These are phyloP conservation scores for Yarrowia divulgata DNA, from an alignment of 805 yeast species.

Conservation along the genomic window DNA sequence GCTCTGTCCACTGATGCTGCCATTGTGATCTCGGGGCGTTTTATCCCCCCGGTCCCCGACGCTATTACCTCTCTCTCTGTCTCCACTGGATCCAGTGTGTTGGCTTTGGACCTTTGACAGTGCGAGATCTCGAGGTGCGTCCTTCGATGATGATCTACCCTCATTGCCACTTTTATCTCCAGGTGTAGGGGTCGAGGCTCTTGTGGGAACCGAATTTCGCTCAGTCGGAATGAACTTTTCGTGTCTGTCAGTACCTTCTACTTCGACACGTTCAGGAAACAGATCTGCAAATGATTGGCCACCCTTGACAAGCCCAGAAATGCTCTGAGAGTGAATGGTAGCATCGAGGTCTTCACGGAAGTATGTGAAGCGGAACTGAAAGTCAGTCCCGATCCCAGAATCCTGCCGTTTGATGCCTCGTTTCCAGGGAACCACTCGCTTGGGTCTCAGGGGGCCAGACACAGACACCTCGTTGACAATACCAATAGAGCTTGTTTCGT, in stretches of 20 bases:
- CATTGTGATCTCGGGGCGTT: slow-evolving; percentile 14
- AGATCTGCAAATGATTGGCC: slow-evolving; percentile 68
- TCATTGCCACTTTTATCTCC: slow-evolving; percentile 25
- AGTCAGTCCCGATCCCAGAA: slow-evolving; percentile 40
- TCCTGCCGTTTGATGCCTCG: slow-evolving; percentile 38
- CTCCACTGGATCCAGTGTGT: slow-evolving; percentile 23
- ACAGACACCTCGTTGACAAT: slow-evolving; percentile 53
- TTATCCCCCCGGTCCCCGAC: slow-evolving; percentile 12
- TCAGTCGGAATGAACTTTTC: slow-evolving; percentile 38
- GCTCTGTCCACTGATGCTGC: slow-evolving; percentile 22
- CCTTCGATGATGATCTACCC: slow-evolving; percentile 9
- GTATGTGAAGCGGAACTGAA: slow-evolving; percentile 80
- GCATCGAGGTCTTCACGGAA: slow-evolving; percentile 87
- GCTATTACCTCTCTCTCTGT: slow-evolving; percentile 23
- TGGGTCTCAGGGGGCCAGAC: slow-evolving; percentile 76
- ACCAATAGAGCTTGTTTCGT: slow-evolving; percentile 31
- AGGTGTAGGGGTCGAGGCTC: slow-evolving; percentile 36
- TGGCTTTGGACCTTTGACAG: slow-evolving; percentile 20
- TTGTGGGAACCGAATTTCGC: slow-evolving; percentile 31
- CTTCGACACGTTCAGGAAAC: slow-evolving; percentile 53
- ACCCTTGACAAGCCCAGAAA: slow-evolving; percentile 77
- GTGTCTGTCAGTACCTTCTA: slow-evolving; percentile 6
- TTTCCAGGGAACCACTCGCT: slow-evolving; percentile 76
- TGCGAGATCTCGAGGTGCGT: slow-evolving; percentile 14
- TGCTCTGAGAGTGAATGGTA: slow-evolving; percentile 89